Conservation (phyloP, 352 stramenopile genomes). For the Globisporangium spiculum region DNA sequence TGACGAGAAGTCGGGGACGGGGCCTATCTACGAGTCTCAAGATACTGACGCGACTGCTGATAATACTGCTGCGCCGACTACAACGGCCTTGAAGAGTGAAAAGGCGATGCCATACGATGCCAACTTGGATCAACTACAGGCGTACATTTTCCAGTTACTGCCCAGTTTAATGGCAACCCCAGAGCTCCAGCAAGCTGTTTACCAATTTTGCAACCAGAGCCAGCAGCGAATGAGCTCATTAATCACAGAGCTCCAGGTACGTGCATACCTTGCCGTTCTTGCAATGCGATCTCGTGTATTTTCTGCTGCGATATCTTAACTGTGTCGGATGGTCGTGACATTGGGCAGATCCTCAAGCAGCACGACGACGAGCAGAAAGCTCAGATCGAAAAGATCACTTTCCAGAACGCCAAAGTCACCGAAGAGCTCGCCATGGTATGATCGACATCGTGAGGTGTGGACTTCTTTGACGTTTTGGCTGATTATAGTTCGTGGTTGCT, state of each 20-base stretch:
- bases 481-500: neutral
- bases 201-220: constrained; percentile 2
- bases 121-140: constrained; percentile 21
- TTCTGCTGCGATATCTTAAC: neutral
- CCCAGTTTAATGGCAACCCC: neutral
- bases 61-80: neutral
- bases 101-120: neutral
- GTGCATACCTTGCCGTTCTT: neutral
- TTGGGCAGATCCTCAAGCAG: neutral
- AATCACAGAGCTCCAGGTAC: constrained; percentile 9
- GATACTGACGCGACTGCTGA: neutral
- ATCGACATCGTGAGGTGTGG: neutral
- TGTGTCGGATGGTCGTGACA: neutral
- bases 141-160: constrained; percentile 20
- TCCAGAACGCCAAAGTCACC: neutral
- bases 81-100: no score
- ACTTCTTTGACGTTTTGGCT: neutral
- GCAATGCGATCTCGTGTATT: neutral
- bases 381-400: neutral
- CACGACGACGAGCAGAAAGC: neutral
- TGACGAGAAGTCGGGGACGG: no score
- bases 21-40: neutral
- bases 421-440: neutral
- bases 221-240: constrained; percentile 1
- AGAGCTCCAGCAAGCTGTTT: constrained; percentile 7